These are phyloP conservation scores for Hanseniaspora taiwanica DNA, from an alignment of 805 yeast genomes.

Conservation along the genomic window DNA sequence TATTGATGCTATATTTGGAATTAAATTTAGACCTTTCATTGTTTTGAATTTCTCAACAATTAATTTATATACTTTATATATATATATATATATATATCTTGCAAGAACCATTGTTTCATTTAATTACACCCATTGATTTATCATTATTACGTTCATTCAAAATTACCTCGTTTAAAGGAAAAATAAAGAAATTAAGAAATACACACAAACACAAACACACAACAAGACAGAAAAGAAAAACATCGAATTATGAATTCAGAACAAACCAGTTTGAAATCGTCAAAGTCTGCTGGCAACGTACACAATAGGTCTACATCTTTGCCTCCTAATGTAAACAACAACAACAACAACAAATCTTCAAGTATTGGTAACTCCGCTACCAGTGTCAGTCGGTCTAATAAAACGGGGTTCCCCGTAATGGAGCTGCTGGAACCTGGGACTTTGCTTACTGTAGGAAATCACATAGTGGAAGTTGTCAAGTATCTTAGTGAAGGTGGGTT, in stretches of 20 bases:
- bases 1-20: too few species aligned
- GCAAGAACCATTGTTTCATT: too few species aligned
- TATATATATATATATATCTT: too few species aligned
- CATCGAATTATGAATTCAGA: not conserved
- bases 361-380: constrained; percentile 1
- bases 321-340: not conserved
- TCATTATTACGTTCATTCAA: not conserved
- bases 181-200: not conserved
- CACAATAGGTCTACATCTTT: not conserved
- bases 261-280: not conserved
- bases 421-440: constrained; percentile 33
- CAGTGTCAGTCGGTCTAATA: not conserved
- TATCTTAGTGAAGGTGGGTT: constrained; percentile 67
- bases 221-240: not conserved
- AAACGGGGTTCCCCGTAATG: not conserved
- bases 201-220: not conserved
- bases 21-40: too few species aligned
- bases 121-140: too few species aligned
- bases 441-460: constrained; percentile 47
- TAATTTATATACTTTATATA: too few species aligned
- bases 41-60: too few species aligned
- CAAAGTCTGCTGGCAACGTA: not conserved
- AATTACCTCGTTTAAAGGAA: too few species aligned
- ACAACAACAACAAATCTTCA: not conserved
- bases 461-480: constrained; percentile 37